phyloP scores from a whole-genome alignment of 805 yeast species.

The Hanseniaspora clermontiae region DNA sequence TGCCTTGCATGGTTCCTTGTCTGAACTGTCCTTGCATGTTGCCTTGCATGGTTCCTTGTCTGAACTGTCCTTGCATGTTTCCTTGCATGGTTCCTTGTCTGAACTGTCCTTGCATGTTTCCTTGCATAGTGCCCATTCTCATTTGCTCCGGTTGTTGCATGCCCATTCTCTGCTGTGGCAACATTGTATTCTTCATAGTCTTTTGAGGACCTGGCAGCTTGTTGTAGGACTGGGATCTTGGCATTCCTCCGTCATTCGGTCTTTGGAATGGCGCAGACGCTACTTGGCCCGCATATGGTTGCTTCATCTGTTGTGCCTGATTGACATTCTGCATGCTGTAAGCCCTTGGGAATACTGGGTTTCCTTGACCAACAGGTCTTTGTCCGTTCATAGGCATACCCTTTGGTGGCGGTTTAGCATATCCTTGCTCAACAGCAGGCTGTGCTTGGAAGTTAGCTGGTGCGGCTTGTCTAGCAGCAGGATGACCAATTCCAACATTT shows the following conservation, averaged over 20 bases:
- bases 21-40: not conserved
- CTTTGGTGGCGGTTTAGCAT: not conserved
- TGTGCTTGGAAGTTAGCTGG: not conserved
- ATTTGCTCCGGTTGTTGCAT: not conserved
- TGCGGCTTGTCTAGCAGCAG: too few species aligned
- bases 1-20: not conserved
- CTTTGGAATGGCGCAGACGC: not conserved
- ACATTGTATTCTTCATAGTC: not conserved
- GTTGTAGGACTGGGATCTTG: constrained; percentile 7
- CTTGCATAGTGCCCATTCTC: constrained; percentile 1
- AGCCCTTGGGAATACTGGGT: constrained; percentile 8
- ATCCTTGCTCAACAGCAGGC: not conserved
- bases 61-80: not conserved
- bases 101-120: not conserved
- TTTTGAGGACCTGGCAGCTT: not conserved
- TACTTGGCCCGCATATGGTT: not conserved
- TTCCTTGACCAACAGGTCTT: not conserved
- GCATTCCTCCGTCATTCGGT: not conserved
- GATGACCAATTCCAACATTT: not conserved
- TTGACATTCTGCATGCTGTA: constrained; percentile 10
- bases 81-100: not conserved
- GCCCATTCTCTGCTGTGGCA: not conserved
- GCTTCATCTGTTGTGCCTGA: not conserved
- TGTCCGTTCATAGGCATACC: constrained; percentile 1
- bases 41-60: not conserved